Evolutionary conservation across 306 rosid genomes (phyloP).

Genomic region (Trifolium dubium): DNA sequence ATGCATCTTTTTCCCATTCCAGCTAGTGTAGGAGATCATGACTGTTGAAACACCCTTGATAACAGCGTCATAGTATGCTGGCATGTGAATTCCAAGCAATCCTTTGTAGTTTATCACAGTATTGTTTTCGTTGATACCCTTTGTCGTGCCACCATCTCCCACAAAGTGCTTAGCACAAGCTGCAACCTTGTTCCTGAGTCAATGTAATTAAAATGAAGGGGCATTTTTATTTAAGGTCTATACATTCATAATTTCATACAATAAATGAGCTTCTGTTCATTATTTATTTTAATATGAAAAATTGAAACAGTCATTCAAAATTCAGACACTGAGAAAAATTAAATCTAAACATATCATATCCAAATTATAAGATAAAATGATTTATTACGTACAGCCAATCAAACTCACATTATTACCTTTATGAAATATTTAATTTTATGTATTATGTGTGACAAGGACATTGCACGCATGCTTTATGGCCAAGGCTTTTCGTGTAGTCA

Average conservation of each 20-base stretch:
- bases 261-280: neutral
- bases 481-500: neutral
- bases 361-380: constrained; percentile 13
- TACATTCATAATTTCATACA: neutral
- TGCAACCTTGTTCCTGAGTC: constrained; percentile 77
- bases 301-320: neutral
- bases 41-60: constrained; percentile 53
- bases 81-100: constrained; percentile 55
- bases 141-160: constrained; percentile 94
- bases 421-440: constrained; percentile 1
- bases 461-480: neutral
- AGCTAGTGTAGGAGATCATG: constrained; percentile 56
- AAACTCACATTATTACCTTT: constrained; percentile 1
- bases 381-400: neutral
- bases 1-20: constrained; percentile 56
- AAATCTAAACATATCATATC: neutral
- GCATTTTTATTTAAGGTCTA: constrained; percentile 32
- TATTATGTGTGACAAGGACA: neutral
- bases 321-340: neutral
- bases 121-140: constrained; percentile 89
- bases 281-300: neutral
- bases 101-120: constrained; percentile 65
- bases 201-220: constrained; percentile 26
- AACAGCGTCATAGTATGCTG: constrained; percentile 50
- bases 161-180: constrained; percentile 96